phyloP scores from a whole-genome alignment of 441 rosid genomes.

The Biscutella laevigata region DNA sequence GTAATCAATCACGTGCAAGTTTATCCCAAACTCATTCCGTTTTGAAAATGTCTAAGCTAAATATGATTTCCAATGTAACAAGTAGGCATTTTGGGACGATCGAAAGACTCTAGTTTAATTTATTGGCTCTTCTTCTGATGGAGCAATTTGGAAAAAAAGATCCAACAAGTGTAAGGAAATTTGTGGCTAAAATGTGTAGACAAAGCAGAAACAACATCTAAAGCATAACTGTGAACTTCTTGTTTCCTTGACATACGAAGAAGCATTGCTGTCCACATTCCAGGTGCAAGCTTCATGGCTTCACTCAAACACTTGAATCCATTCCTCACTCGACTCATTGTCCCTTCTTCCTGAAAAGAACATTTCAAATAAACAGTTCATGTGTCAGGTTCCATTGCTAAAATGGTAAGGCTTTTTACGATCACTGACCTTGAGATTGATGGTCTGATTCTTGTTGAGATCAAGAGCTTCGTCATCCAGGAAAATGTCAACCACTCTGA shows the following conservation, averaged over 20 bases:
- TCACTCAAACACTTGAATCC: conserved; percentile 48
- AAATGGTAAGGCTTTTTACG: not conserved
- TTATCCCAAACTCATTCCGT: too few species aligned
- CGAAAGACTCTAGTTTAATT: not conserved
- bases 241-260: conserved; percentile 54
- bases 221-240: conserved; percentile 45
- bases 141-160: conserved; percentile 51
- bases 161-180: conserved; percentile 52
- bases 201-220: conserved; percentile 53
- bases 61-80: too few species aligned
- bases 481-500: conserved; percentile 54
- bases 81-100: too few species aligned
- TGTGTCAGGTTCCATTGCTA: not conserved
- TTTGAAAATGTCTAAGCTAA: too few species aligned
- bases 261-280: conserved; percentile 76
- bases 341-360: conserved; percentile 38
- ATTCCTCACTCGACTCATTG: conserved; percentile 39
- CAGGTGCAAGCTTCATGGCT: conserved; percentile 71
- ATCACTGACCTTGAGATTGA: conserved; percentile 4
- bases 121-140: conserved; percentile 26
- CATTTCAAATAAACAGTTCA: not conserved
- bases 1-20: not conserved
- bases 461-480: conserved; percentile 43
- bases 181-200: conserved; percentile 36
- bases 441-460: conserved; percentile 21